Evolutionary conservation across 2,329 filamentous ascomycete genomes (phyloP).

Genomic region (Ceratocystiopsis sp.): DNA sequence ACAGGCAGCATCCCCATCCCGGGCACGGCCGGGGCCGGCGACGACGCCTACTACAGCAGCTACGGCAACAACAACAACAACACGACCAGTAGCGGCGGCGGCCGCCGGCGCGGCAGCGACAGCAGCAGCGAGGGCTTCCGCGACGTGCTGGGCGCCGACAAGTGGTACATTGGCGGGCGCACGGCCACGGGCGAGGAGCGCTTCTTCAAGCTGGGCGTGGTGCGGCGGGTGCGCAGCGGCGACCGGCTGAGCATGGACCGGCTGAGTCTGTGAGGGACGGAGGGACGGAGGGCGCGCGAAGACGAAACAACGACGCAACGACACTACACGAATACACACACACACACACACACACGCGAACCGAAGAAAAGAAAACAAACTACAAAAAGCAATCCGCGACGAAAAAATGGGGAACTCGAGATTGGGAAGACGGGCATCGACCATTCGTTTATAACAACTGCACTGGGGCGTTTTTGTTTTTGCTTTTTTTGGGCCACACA

Average conservation of each 20-base stretch:
- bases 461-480: no score
- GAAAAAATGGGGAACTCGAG: no score
- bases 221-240: constrained; percentile 54
- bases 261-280: constrained; percentile 36
- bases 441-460: no score
- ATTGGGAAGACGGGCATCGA: no score
- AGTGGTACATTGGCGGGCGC: constrained; percentile 67
- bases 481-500: no score
- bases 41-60: constrained; percentile 8
- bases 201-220: constrained; percentile 67
- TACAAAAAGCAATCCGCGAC: no score
- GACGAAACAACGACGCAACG: no score
- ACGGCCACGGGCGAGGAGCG: constrained; percentile 63
- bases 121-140: constrained; percentile 61
- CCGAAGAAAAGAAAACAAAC: no score
- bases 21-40: background rate
- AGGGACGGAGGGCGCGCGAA: no score
- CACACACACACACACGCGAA: no score
- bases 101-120: constrained; percentile 51
- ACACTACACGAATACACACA: no score
- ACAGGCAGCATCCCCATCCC: background rate
- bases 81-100: background rate
- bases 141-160: constrained; percentile 54
- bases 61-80: constrained; percentile 9
- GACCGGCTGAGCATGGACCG: constrained; percentile 60